Percentiles rank a stretch among this genome's conserved stretches.
Evolutionary conservation across 345 rosid species (phyloP).

Genomic region (Gossypium australe): DNA sequence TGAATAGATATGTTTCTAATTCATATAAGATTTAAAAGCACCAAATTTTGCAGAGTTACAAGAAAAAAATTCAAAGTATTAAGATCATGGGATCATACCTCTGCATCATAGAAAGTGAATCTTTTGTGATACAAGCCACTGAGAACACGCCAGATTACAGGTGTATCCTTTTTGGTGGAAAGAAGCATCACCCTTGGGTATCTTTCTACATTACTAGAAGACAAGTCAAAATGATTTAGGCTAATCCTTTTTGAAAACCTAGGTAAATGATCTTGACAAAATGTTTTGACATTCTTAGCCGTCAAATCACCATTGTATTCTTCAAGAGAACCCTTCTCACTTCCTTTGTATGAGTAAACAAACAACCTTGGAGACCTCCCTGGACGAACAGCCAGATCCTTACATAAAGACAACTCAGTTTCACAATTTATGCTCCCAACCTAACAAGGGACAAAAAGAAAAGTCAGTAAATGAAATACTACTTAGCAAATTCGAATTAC

Average conservation of each 20-base stretch:
- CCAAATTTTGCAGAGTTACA: too few species aligned
- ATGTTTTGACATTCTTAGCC: conserved; percentile 48
- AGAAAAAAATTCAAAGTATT: background rate
- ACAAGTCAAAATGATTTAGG: conserved; percentile 35
- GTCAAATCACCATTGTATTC: conserved; percentile 66
- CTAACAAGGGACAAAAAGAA: conserved; percentile 28
- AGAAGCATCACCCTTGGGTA: conserved; percentile 67
- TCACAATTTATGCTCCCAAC: conserved; percentile 79
- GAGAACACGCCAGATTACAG: conserved; percentile 85
- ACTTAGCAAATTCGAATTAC: background rate
- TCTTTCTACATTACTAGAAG: conserved; percentile 27
- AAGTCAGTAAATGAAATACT: background rate
- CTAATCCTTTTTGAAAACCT: conserved; percentile 59
- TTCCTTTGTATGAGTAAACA: conserved; percentile 51
- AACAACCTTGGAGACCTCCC: conserved; percentile 56
- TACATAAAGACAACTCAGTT: conserved; percentile 63
- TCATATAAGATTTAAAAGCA: background rate
- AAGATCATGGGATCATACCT: conserved; percentile 38
- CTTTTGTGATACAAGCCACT: conserved; percentile 67
- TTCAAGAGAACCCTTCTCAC: conserved; percentile 53
- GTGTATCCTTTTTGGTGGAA: conserved; percentile 77
- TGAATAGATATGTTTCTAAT: background rate
- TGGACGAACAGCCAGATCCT: conserved; percentile 52
- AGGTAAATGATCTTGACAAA: conserved; percentile 80
- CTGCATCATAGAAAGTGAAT: conserved; percentile 51